Evolutionary conservation across 768 basidiomycete genomes (phyloP), one percentile per base, ranked within the genome.

Genomic region (Pleurotus ostreatus): DNA sequence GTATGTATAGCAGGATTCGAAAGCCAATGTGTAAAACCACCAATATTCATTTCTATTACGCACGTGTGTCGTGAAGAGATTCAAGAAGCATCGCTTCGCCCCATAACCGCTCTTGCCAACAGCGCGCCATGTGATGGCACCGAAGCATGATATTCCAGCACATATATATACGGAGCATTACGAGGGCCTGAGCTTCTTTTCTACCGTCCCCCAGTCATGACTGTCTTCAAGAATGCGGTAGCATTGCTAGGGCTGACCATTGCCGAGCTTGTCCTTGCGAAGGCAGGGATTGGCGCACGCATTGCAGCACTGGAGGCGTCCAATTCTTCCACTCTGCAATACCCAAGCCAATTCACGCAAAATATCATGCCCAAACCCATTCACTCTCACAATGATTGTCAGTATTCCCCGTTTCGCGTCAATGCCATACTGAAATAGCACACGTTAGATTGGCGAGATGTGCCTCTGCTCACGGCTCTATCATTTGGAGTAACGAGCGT

Each of bases 311-410:
- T 76, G 12, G 65, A 72, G 57, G 55, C 61, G 6, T 65, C 72
- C 26, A 72, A 77, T 55, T 73, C 78, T 13, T 65, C 66, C 5
- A 58, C 76, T 7, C 63, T 79, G 49, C 66, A 64, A 15, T 80
- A 78, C 62, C 78, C 79, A 5, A 78, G 76, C 0, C 74, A 77
- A 59, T 73, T 76, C 55, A 79, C 80, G 2, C 78, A 78, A 61
- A 65, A 67, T 54, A 73, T 80, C 47, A 69, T 79, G 25, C 78
- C 78, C 0, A 78, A 77, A 61, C 53, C 58, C 4, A 78, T 81
- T n/a, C 79, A 81, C 61, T 80, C 80, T 0, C 79, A 82, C 61
- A 82, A 82, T 59, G 79, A 81, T 56, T 81, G 80, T 81, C 57
- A 59, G 71, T 62, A 5, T 16, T 26, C 37, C 44, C 34, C 4